Conservation (phyloP, 805 yeast species). For the Candida jianshihensis region DNA sequence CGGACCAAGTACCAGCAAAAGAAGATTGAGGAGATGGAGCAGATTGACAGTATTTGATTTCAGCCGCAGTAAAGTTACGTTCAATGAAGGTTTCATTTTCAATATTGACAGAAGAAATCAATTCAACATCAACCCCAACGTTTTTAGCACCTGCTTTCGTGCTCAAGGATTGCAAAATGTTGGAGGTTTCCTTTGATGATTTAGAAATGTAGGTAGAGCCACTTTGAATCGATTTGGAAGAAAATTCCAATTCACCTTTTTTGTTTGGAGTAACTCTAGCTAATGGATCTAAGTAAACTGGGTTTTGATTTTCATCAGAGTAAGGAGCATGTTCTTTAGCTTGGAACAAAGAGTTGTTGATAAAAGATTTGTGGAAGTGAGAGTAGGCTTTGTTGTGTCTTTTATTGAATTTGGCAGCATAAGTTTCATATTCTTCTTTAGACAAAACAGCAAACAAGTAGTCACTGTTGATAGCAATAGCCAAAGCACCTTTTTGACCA, state of each 20-base stretch:
- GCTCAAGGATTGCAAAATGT: constrained; percentile 51
- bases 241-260: constrained; percentile 39
- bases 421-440: constrained; percentile 61
- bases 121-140: constrained; percentile 97
- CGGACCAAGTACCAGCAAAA: constrained; percentile 97
- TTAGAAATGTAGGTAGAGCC: constrained; percentile 35
- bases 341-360: constrained; percentile 83
- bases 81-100: constrained; percentile 88
- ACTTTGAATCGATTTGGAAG: constrained; percentile 44
- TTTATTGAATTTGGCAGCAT: constrained; percentile 60
- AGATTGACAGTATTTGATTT: constrained; percentile 67
- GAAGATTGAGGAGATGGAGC: constrained; percentile 83
- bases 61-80: constrained; percentile 82
- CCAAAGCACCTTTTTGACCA: constrained; percentile 99
- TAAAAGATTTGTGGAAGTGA: constrained; percentile 92
- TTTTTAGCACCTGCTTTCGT: constrained; percentile 39
- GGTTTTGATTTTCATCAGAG: constrained; percentile 76
- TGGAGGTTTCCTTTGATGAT: constrained; percentile 53
- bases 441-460: constrained; percentile 83
- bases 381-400: constrained; percentile 90
- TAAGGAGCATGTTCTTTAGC: constrained; percentile 95
- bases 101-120: constrained; percentile 70
- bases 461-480: constrained; percentile 86
- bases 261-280: constrained; percentile 42
- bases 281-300: constrained; percentile 93